Conservation (phyloP, 371 early-diverging fungal species). For the Paramicrosporidium saccamoebae region DNA sequence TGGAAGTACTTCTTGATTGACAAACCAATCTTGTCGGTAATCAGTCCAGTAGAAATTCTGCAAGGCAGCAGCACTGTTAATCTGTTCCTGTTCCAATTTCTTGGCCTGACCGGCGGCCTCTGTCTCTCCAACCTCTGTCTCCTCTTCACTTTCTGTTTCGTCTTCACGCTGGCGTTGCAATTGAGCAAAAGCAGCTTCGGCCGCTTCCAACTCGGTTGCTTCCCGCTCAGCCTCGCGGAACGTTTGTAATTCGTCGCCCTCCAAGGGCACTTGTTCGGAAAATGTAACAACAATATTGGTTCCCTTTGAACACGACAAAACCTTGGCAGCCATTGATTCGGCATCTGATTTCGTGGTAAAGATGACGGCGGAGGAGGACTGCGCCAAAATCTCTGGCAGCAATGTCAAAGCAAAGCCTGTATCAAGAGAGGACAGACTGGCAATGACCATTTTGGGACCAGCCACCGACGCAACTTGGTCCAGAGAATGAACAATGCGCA, state of each 20-base stretch:
- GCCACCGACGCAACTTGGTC: slow-evolving; percentile 27
- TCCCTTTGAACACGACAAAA: slow-evolving; percentile 34
- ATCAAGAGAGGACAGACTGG: slow-evolving; percentile 32
- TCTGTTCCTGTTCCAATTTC: slow-evolving; percentile 12
- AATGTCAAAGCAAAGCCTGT: slow-evolving; percentile 42
- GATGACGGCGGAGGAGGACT: slow-evolving; percentile 21
- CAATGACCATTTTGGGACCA: slow-evolving; percentile 48
- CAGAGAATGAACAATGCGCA: slow-evolving; percentile 11
- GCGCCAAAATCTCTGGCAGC: slow-evolving; percentile 22
- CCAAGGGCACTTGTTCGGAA: slow-evolving; percentile 18
- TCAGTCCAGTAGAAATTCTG: slow-evolving; percentile 10
- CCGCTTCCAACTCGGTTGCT: slow-evolving; percentile 25
- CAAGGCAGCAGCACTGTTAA: slow-evolving; percentile 9
- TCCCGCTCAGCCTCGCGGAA: slow-evolving; percentile 19
- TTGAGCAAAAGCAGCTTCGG: slow-evolving; percentile 40
- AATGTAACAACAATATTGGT: slow-evolving; percentile 2
- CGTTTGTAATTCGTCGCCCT: slow-evolving; percentile 44
- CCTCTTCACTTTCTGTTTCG: slow-evolving; percentile 8
- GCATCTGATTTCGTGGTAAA: slow-evolving; percentile 38
- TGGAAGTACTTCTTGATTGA: slow-evolving; percentile 4
- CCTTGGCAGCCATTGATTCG: slow-evolving; percentile 20
- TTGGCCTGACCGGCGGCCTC: slow-evolving; percentile 10
- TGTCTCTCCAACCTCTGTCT: slow-evolving; percentile 19
- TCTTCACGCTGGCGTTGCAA: slow-evolving; percentile 15
- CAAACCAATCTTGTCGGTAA: slow-evolving; percentile 20